These are phyloP conservation scores for Pharus latifolius DNA, from an alignment of 176 grass and related monocot genomes.

Conservation along the genomic window DNA sequence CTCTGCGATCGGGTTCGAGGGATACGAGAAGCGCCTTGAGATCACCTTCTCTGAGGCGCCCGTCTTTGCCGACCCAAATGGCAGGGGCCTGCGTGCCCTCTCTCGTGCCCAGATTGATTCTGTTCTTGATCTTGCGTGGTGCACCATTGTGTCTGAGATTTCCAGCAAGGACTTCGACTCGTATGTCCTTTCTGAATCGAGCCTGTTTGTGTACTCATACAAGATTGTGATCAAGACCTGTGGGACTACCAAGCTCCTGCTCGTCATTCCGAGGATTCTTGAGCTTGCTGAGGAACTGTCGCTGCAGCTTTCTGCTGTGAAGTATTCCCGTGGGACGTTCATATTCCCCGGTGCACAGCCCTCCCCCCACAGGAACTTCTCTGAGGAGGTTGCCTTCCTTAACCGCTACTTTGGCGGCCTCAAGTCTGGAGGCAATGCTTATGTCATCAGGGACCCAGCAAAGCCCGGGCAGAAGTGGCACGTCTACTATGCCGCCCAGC, in stretches of 20 bases:
- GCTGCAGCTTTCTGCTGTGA: slow-evolving; percentile 26
- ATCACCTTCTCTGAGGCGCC: slow-evolving; percentile 48
- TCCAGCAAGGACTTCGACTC: slow-evolving; percentile 43
- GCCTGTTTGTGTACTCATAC: slow-evolving; percentile 48
- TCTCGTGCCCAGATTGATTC: slow-evolving; percentile 45
- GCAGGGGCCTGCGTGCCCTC: slow-evolving; percentile 36
- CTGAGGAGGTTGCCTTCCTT: slow-evolving; percentile 34
- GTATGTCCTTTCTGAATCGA: slow-evolving; percentile 54
- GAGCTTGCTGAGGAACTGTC: slow-evolving; percentile 29
- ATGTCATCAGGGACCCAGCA: slow-evolving; percentile 31
- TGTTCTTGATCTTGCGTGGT: slow-evolving; percentile 42
- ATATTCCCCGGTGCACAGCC: slow-evolving; percentile 48
- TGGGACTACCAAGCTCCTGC: slow-evolving; percentile 51
- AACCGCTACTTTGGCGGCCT: slow-evolving; percentile 32
- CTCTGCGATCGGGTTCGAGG: slow-evolving; percentile 55
- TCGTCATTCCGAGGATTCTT: slow-evolving; percentile 38
- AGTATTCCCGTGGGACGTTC: slow-evolving; percentile 48
- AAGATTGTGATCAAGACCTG: slow-evolving; percentile 65
- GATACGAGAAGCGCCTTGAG: slow-evolving; percentile 66
- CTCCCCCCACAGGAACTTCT: slow-evolving; percentile 39
- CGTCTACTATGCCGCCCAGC: slow-evolving; percentile 32
- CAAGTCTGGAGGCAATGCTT: slow-evolving; percentile 35
- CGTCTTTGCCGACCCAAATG: slow-evolving; percentile 38
- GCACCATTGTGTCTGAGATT: slow-evolving; percentile 48
- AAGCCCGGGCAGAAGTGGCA: slow-evolving; percentile 37